Percentiles rank a stretch among this genome's conserved stretches.
Conservation (phyloP, 129 eudicot genomes). For the Ambrosia trifida region DNA sequence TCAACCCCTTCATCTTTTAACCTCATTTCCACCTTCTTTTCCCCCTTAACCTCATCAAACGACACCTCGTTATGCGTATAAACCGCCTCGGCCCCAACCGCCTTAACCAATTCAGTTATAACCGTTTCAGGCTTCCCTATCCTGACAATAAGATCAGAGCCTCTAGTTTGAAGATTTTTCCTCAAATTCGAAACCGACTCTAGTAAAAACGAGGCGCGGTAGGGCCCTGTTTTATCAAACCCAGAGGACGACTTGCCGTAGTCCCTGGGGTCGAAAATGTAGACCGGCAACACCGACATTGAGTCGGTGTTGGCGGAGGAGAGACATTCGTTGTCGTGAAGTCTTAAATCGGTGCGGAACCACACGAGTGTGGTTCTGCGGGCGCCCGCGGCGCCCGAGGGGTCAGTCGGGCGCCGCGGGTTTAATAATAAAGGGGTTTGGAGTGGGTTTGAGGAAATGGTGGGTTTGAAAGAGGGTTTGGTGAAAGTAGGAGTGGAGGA, state of each 20-base stretch:
- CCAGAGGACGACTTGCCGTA: conserved; percentile 83
- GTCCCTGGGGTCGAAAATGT: conserved; percentile 88
- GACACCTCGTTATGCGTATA: conserved; percentile 80
- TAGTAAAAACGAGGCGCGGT: conserved; percentile 65
- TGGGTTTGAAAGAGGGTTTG: conserved; percentile 48
- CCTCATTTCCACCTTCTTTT: conserved; percentile 61
- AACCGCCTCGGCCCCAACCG: conserved; percentile 83
- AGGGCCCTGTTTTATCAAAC: conserved; percentile 90
- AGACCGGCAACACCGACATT: conserved; percentile 69
- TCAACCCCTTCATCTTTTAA: conserved; percentile 90
- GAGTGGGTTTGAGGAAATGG: conserved; percentile 65
- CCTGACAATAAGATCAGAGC: conserved; percentile 89
- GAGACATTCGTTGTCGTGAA: conserved; percentile 74
- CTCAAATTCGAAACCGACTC: conserved; percentile 68
- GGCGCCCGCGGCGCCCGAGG: conserved; percentile 54
- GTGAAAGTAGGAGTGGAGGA: conserved; percentile 20
- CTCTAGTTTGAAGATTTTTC: conserved; percentile 61
- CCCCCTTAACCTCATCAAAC: conserved; percentile 82
- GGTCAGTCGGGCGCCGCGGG: conserved; percentile 83
- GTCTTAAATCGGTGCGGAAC: conserved; percentile 90
- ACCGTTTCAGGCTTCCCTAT: conserved; percentile 80
- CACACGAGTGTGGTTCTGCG: conserved; percentile 76
- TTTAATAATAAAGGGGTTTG: conserved; percentile 58
- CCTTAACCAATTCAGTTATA: conserved; percentile 69
- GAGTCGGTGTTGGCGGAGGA: conserved; percentile 75